Evolutionary conservation across 2,329 filamentous ascomycete species (phyloP).

Genomic region (Delphinella strobiligena): DNA sequence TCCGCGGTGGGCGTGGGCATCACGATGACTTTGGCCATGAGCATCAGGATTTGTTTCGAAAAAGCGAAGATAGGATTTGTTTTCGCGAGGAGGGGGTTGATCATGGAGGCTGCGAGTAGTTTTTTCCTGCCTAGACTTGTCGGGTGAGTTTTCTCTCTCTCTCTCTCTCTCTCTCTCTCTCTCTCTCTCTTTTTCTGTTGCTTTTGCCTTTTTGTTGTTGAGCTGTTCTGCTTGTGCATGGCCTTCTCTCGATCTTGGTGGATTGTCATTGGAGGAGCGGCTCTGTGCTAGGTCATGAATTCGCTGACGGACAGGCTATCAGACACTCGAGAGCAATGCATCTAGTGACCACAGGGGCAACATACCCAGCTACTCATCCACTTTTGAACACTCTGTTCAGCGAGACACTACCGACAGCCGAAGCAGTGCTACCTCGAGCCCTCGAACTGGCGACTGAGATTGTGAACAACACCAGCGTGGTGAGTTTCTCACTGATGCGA

Average conservation of each 20-base stretch:
- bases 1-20: slow-evolving; percentile 47
- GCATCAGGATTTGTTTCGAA: slow-evolving; percentile 41
- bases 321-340: slow-evolving; percentile 44
- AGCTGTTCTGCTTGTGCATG: no score
- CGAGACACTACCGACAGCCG: slow-evolving; percentile 46
- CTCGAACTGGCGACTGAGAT: slow-evolving; percentile 56
- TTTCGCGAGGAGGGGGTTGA: slow-evolving; percentile 56
- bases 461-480: slow-evolving; percentile 51
- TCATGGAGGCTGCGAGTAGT: slow-evolving; percentile 59
- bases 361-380: slow-evolving; percentile 36
- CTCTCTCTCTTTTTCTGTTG: neutral
- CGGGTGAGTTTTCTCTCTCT: slow-evolving; percentile 28
- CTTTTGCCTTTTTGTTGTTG: no score
- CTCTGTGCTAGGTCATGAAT: no score
- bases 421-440: slow-evolving; percentile 51
- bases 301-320: no score
- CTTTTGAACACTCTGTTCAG: slow-evolving; percentile 53
- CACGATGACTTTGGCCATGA: slow-evolving; percentile 46
- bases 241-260: no score
- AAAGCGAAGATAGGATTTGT: slow-evolving; percentile 61
- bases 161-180: neutral
- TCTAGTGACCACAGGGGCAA: slow-evolving; percentile 54
- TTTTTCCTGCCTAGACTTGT: slow-evolving; percentile 63
- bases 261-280: no score
- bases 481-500: slow-evolving; percentile 55